A percentile compares a stretch with the other conserved stretches of the same genome.
These are phyloP conservation scores for Pachyrhizus erosus DNA, from an alignment of 306 rosid species.

Conservation along the genomic window DNA sequence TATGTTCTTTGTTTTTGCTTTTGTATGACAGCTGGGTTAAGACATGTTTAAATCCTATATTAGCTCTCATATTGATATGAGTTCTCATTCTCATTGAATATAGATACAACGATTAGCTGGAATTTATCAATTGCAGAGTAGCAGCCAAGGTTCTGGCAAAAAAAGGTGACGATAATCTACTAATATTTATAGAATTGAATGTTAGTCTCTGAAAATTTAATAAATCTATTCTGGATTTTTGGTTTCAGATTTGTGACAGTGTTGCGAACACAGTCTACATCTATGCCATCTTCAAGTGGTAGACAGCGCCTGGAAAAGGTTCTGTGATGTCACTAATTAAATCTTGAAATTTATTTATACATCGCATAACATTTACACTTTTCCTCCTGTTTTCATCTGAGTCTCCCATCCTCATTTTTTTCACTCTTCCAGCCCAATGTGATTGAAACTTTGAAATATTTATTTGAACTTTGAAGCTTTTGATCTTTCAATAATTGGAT, in stretches of 20 bases:
- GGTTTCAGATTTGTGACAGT: constrained; percentile 82
- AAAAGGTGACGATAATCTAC: constrained; percentile 61
- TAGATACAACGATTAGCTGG: constrained; percentile 85
- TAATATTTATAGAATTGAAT: constrained; percentile 11
- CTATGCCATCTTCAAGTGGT: constrained; percentile 82
- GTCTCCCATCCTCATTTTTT: neutral
- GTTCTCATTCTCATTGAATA: constrained; percentile 37
- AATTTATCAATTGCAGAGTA: constrained; percentile 73
- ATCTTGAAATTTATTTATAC: constrained; percentile 35
- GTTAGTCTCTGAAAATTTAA: constrained; percentile 30
- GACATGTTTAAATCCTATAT: neutral
- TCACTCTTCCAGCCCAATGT: neutral
- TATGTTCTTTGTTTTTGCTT: neutral
- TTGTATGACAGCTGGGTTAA: neutral
- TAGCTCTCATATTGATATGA: constrained; percentile 20
- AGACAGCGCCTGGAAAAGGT: constrained; percentile 83
- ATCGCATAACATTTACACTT: constrained; percentile 16
- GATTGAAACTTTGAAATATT: constrained; percentile 15
- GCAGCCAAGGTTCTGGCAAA: constrained; percentile 74
- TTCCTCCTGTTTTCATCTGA: constrained; percentile 15
- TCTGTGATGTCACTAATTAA: constrained; percentile 21
- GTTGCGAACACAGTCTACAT: constrained; percentile 67
- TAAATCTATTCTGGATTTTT: constrained; percentile 39
- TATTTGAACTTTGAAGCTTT: neutral
- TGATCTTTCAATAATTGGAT: neutral